Percentiles rank a stretch among this genome's conserved stretches.
These are phyloP conservation scores for Salvia rosmarinus DNA, from an alignment of 257 asterid species.

Conservation along the genomic window DNA sequence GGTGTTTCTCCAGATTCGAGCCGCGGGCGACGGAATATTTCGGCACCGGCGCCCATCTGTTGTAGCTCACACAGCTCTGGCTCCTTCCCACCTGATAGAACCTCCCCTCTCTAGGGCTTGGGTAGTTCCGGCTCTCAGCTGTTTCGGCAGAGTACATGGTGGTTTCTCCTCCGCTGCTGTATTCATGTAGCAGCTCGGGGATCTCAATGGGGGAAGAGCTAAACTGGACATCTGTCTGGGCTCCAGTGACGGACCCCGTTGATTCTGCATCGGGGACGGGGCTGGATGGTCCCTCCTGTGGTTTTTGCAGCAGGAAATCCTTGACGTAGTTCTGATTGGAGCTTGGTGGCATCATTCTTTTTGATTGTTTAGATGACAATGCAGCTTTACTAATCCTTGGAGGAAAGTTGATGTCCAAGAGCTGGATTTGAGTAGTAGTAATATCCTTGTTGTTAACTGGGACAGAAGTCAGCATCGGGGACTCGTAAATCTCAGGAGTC, in stretches of 20 bases:
- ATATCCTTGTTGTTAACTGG: constrained; percentile 53
- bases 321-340: constrained; percentile 48
- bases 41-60: constrained; percentile 75
- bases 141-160: constrained; percentile 99
- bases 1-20: constrained; percentile 65
- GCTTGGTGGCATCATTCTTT: constrained; percentile 40
- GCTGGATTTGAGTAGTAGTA: constrained; percentile 60
- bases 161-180: constrained; percentile 94
- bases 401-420: constrained; percentile 88
- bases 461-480: constrained; percentile 64
- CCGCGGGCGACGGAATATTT: constrained; percentile 61
- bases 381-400: constrained; percentile 55
- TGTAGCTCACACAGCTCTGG: constrained; percentile 86
- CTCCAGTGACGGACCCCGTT: constrained; percentile 82
- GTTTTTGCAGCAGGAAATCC: constrained; percentile 32
- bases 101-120: constrained; percentile 74
- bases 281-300: constrained; percentile 38
- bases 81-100: constrained; percentile 79
- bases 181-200: constrained; percentile 52
- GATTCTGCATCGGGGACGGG: constrained; percentile 67
- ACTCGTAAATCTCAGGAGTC: constrained; percentile 76
- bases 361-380: constrained; percentile 46
- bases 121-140: constrained; percentile 84
- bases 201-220: constrained; percentile 60
- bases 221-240: constrained; percentile 65